These are phyloP conservation scores for Piper betle DNA, from an alignment of 164 flowering plant genomes.

Conservation along the genomic window DNA sequence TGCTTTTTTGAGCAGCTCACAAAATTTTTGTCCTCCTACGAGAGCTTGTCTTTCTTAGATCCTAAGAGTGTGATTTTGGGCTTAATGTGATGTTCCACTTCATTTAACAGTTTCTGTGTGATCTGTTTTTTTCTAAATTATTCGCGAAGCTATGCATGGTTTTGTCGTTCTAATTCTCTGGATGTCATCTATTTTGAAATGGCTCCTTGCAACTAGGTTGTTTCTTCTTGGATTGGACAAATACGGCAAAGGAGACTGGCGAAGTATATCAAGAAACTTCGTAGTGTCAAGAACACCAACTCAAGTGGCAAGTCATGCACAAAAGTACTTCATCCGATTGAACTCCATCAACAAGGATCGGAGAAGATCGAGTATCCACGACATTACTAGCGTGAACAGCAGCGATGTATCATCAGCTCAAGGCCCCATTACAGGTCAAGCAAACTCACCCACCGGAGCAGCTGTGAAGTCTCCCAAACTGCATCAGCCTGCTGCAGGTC, in stretches of 20 bases:
- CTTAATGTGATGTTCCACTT: too few species aligned
- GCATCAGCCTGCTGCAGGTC: conserved; percentile 27
- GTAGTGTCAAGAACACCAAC: conserved; percentile 91
- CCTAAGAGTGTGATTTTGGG: too few species aligned
- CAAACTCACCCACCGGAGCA: conserved; percentile 31
- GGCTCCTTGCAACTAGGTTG: conserved; percentile 28
- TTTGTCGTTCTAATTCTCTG: too few species aligned
- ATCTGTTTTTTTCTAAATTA: too few species aligned
- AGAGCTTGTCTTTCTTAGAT: too few species aligned
- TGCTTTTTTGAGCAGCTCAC: too few species aligned
- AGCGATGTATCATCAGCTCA: conserved; percentile 52
- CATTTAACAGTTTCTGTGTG: too few species aligned
- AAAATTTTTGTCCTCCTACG: too few species aligned
- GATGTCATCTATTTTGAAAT: too few species aligned
- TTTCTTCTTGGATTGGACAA: conserved; percentile 91
- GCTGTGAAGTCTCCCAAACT: conserved; percentile 40
- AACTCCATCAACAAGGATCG: conserved; percentile 93
- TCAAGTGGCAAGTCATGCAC: conserved; percentile 94
- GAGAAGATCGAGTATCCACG: conserved; percentile 88
- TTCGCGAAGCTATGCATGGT: too few species aligned
- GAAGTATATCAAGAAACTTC: conserved; percentile 85
- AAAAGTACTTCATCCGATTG: conserved; percentile 81
- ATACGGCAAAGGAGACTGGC: conserved; percentile 95
- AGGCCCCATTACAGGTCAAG: conserved; percentile 78
- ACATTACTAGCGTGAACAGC: conserved; percentile 61